Evolutionary conservation across 768 basidiomycete species (phyloP).

Genomic region (Auricularia heimuer): DNA sequence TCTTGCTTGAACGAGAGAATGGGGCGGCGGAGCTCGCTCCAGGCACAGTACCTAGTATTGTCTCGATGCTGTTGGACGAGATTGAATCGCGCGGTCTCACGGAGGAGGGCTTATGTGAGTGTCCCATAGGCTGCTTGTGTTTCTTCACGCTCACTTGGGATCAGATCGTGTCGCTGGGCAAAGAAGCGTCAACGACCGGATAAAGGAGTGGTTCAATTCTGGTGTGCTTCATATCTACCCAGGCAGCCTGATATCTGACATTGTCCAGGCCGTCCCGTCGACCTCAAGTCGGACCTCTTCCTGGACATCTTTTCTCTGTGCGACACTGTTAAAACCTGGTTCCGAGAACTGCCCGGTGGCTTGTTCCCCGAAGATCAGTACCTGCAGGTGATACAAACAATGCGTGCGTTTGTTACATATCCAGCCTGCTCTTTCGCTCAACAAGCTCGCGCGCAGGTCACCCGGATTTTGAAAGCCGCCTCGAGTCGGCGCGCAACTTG

Average conservation of each 20-base stretch:
- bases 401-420: slow-evolving; percentile 39
- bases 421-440: neutral
- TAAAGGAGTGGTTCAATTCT: slow-evolving; percentile 68
- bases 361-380: slow-evolving; percentile 65
- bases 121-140: neutral
- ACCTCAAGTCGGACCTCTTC: slow-evolving; percentile 27
- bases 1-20: slow-evolving; percentile 57
- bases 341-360: slow-evolving; percentile 72
- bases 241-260: slow-evolving; percentile 47
- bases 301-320: slow-evolving; percentile 78
- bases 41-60: slow-evolving; percentile 54
- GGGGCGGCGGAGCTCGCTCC: slow-evolving; percentile 36
- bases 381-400: slow-evolving; percentile 56
- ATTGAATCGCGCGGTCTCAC: slow-evolving; percentile 66
- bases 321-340: slow-evolving; percentile 79
- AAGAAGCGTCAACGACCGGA: slow-evolving; percentile 50
- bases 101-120: slow-evolving; percentile 78
- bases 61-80: slow-evolving; percentile 56
- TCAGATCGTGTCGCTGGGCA: slow-evolving; percentile 80
- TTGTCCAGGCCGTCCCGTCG: slow-evolving; percentile 8
- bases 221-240: slow-evolving; percentile 28
- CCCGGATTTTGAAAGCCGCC: slow-evolving; percentile 57
- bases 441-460: slow-evolving; percentile 36
- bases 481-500: slow-evolving; percentile 53
- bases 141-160: neutral